A percentile compares a stretch with the other conserved stretches of the same genome.
Conservation (phyloP, 2,329 filamentous ascomycete genomes). For the Aspergillus ibericus region DNA sequence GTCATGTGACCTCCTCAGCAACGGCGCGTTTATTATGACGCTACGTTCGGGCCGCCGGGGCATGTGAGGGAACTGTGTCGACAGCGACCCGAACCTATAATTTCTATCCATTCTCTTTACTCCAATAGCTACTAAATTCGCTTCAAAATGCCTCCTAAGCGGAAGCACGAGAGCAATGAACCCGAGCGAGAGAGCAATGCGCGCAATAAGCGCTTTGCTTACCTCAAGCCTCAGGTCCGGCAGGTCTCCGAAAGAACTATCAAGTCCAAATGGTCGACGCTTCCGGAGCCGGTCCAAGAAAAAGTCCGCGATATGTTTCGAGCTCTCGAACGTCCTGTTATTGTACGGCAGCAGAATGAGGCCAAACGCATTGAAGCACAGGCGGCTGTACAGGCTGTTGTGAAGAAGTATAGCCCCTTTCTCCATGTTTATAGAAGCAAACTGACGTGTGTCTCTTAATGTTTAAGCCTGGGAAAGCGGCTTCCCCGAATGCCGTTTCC, state of each 20-base stretch:
- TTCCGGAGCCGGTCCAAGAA: slow-evolving; percentile 44
- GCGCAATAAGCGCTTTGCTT: slow-evolving; percentile 36
- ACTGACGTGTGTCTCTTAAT: background rate
- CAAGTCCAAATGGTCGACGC: slow-evolving; percentile 48
- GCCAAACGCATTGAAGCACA: slow-evolving; percentile 45
- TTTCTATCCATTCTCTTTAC: background rate
- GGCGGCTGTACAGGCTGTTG: slow-evolving; percentile 41
- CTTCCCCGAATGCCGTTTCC: slow-evolving; percentile 50
- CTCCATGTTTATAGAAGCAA: no score
- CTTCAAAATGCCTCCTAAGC: slow-evolving; percentile 22
- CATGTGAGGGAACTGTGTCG: background rate
- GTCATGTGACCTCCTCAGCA: background rate
- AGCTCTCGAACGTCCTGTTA: slow-evolving; percentile 44
- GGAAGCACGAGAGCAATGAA: slow-evolving; percentile 28
- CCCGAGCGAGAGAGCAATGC: slow-evolving; percentile 17
- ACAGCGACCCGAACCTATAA: background rate
- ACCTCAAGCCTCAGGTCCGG: slow-evolving; percentile 42
- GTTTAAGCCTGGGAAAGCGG: slow-evolving; percentile 38
- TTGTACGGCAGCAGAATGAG: slow-evolving; percentile 44
- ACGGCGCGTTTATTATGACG: slow-evolving; percentile 1
- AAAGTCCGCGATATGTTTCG: slow-evolving; percentile 45
- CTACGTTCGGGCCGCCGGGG: background rate
- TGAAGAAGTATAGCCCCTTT: slow-evolving; percentile 41
- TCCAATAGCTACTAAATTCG: background rate
- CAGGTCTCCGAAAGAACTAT: slow-evolving; percentile 45